phyloP scores from a whole-genome alignment of 1,284 basidiomycete genomes.

The Cutaneotrichosporon curvatum region DNA sequence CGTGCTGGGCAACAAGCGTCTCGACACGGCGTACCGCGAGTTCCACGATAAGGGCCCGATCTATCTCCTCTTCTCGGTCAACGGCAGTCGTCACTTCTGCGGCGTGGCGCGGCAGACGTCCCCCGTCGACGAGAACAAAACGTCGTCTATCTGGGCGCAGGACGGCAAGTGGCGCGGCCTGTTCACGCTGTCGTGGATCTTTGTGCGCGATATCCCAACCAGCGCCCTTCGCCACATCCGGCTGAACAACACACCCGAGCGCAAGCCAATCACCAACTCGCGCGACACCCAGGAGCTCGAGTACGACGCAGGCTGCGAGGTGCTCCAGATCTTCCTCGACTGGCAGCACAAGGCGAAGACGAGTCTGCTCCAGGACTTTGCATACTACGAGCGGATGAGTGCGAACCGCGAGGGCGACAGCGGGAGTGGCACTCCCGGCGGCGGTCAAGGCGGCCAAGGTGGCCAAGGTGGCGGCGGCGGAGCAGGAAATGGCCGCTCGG shows the following conservation, averaged over 20 bases:
- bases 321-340: conserved; percentile 85
- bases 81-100: conserved; percentile 92
- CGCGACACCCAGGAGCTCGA: conserved; percentile 66
- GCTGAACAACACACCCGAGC: conserved; percentile 82
- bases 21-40: conserved; percentile 92
- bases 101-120: conserved; percentile 95
- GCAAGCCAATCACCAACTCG: conserved; percentile 92
- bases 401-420: background rate
- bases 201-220: conserved; percentile 88
- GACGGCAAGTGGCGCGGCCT: conserved; percentile 94
- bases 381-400: conserved; percentile 64
- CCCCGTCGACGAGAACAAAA: conserved; percentile 52
- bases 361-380: conserved; percentile 85
- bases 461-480: too few species aligned
- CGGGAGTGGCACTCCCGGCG: too few species aligned
- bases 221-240: conserved; percentile 38
- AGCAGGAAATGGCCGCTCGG: too few species aligned
- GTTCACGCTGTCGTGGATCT: conserved; percentile 91
- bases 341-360: conserved; percentile 72
- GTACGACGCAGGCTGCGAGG: conserved; percentile 87
- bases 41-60: conserved; percentile 76
- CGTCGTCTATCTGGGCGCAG: conserved; percentile 82
- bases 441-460: too few species aligned
- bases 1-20: conserved; percentile 86
- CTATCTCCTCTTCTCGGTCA: conserved; percentile 94